phyloP scores from a whole-genome alignment of 2,329 filamentous ascomycete species.

The Leptographium lundbergii region DNA sequence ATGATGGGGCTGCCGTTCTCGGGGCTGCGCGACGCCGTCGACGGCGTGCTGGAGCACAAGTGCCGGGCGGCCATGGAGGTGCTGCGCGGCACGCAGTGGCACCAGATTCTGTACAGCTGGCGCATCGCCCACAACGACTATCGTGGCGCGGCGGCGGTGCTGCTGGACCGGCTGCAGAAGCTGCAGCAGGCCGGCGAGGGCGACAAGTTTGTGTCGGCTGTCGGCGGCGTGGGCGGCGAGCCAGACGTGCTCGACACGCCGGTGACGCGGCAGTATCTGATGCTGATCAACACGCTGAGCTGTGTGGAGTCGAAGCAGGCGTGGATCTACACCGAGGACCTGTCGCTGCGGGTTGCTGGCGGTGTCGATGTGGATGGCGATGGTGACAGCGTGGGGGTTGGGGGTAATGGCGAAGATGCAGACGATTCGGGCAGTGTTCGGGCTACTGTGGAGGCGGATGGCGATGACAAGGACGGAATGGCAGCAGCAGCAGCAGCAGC shows the following conservation, averaged over 20 bases:
- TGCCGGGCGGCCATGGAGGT: constrained; percentile 43
- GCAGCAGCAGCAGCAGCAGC: background rate
- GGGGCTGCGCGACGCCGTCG: constrained; percentile 63
- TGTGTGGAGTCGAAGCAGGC: constrained; percentile 73
- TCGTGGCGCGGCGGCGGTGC: constrained; percentile 58
- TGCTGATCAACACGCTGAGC: constrained; percentile 83
- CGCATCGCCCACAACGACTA: constrained; percentile 75
- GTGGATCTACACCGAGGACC: constrained; percentile 56
- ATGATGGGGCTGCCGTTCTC: constrained; percentile 64
- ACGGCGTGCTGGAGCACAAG: constrained; percentile 61
- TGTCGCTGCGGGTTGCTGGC: background rate
- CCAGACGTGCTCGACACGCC: constrained; percentile 49
- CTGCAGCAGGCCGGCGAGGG: constrained; percentile 46
- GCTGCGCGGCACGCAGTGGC: constrained; percentile 55
- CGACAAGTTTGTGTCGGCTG: constrained; percentile 29
- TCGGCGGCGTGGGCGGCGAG: constrained; percentile 14
- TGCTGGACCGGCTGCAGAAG: constrained; percentile 52
- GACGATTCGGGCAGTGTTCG: background rate
- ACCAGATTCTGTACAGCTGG: constrained; percentile 86
- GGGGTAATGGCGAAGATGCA: background rate
- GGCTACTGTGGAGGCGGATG: background rate
- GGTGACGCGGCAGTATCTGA: constrained; percentile 66
- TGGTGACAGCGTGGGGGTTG: too few relatives aligned
- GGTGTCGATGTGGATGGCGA: background rate
- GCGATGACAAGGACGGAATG: background rate